Evolutionary conservation across 306 rosid genomes (phyloP).

Genomic region (Carpinus viminea): DNA sequence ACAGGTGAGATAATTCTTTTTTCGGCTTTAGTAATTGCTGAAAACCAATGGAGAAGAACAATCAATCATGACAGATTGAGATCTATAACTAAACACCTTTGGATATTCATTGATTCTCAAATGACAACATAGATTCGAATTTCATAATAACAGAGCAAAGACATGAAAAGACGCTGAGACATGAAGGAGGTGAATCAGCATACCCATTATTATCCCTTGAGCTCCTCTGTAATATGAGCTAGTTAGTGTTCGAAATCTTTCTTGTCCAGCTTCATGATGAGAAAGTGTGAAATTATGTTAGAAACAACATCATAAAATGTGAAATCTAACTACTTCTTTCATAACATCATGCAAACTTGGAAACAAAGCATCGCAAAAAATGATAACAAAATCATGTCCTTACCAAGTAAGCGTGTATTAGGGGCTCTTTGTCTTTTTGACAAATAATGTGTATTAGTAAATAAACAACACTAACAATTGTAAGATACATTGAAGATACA

Average conservation of each 20-base stretch:
- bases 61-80: not conserved
- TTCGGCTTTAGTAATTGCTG: not conserved
- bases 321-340: not conserved
- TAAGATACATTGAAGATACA: not conserved
- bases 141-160: not conserved
- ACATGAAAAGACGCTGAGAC: not conserved
- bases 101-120: not conserved
- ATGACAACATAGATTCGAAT: not conserved
- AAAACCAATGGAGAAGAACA: not conserved
- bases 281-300: slow-evolving; percentile 12
- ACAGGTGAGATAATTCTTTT: not conserved
- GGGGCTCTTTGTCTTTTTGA: not conserved
- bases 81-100: not conserved
- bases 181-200: slow-evolving; percentile 20
- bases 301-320: slow-evolving; percentile 10
- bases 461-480: not conserved
- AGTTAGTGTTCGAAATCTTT: slow-evolving; percentile 82
- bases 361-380: not conserved
- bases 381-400: not conserved
- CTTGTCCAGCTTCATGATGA: slow-evolving; percentile 74
- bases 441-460: not conserved
- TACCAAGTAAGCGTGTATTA: not conserved
- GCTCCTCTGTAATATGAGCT: slow-evolving; percentile 93
- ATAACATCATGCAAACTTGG: slow-evolving; percentile 7
- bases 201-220: slow-evolving; percentile 89